Conservation (phyloP, 1,284 basidiomycete species). For the Thelephora terrestris region DNA sequence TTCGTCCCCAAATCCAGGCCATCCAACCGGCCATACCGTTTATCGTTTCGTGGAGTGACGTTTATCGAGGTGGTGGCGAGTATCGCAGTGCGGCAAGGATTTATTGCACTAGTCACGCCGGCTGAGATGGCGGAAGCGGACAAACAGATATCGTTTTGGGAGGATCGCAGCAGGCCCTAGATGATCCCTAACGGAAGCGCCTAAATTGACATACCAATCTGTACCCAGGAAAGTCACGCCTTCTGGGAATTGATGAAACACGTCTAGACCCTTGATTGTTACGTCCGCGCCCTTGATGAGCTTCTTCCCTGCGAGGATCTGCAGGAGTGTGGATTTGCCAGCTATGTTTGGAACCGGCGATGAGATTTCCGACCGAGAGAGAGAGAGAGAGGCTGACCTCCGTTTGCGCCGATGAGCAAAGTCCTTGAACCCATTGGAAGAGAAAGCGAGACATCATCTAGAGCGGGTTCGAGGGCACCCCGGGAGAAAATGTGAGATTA, state of each 20-base stretch:
- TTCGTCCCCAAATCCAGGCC: constrained; percentile 73
- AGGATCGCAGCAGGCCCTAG: no score
- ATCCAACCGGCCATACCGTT: constrained; percentile 77
- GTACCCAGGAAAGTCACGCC: constrained; percentile 89
- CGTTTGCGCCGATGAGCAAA: constrained; percentile 85
- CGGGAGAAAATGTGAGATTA: constrained; percentile 60
- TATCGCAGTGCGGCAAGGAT: no score
- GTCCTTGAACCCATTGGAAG: constrained; percentile 72
- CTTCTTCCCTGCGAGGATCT: constrained; percentile 90
- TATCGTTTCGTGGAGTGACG: not conserved
- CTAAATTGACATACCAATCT: no score
- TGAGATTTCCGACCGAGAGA: not conserved
- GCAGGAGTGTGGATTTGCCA: constrained; percentile 92
- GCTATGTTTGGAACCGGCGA: constrained; percentile 28
- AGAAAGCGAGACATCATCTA: constrained; percentile 56
- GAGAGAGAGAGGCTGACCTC: constrained; percentile 40
- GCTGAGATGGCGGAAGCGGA: no score
- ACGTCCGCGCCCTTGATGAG: constrained; percentile 64
- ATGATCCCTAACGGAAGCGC: no score
- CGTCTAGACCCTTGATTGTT: constrained; percentile 71
- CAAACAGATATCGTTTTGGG: no score
- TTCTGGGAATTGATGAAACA: constrained; percentile 65
- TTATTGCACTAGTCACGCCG: no score
- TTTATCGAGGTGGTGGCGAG: no score
- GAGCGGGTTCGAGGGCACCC: constrained; percentile 32